These are phyloP conservation scores for Apiotrichum domesticum DNA, from an alignment of 1,284 basidiomycete genomes.

Conservation along the genomic window DNA sequence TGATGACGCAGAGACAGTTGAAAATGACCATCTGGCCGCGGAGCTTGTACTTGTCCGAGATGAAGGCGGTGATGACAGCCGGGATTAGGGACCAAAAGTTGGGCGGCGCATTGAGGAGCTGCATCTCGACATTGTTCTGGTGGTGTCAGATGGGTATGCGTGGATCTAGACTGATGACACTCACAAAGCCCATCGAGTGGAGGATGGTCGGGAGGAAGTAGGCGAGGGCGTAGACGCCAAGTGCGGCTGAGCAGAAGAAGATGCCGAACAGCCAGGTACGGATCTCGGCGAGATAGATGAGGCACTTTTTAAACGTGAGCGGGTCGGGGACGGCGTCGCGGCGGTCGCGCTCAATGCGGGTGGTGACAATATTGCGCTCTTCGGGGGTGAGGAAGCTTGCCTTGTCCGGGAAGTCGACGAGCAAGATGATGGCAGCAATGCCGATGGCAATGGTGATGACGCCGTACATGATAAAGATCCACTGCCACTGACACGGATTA, in stretches of 20 bases:
- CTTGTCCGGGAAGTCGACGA: slow-evolving; percentile 18
- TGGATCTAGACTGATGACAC: slow-evolving; percentile 30
- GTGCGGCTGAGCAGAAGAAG: slow-evolving; percentile 36
- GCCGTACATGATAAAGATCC: slow-evolving; percentile 17
- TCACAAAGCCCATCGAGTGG: slow-evolving; percentile 13
- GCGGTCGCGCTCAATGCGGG: slow-evolving; percentile 16
- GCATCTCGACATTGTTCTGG: slow-evolving; percentile 23
- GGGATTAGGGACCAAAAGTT: slow-evolving; percentile 40
- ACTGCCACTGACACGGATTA: slow-evolving; percentile 6
- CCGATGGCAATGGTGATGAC: slow-evolving; percentile 12
- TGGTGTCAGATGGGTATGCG: slow-evolving; percentile 19
- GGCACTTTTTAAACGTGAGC: slow-evolving; percentile 39
- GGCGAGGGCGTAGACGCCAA: slow-evolving; percentile 19
- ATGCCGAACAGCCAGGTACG: slow-evolving; percentile 49
- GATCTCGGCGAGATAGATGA: slow-evolving; percentile 40
- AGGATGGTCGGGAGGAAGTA: slow-evolving; percentile 50
- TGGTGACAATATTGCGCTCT: slow-evolving; percentile 7
- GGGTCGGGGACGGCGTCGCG: slow-evolving; percentile 45
- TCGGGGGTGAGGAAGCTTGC: slow-evolving; percentile 10
- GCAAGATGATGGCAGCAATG: neutral
- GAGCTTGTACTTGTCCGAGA: slow-evolving; percentile 37
- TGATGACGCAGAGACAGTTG: slow-evolving; percentile 8
- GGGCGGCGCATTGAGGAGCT: slow-evolving; percentile 44
- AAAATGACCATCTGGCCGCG: slow-evolving; percentile 7
- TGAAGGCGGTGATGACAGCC: slow-evolving; percentile 35